These are phyloP conservation scores for Botryotinia globosa DNA, from an alignment of 2,329 filamentous ascomycete species.

Conservation along the genomic window DNA sequence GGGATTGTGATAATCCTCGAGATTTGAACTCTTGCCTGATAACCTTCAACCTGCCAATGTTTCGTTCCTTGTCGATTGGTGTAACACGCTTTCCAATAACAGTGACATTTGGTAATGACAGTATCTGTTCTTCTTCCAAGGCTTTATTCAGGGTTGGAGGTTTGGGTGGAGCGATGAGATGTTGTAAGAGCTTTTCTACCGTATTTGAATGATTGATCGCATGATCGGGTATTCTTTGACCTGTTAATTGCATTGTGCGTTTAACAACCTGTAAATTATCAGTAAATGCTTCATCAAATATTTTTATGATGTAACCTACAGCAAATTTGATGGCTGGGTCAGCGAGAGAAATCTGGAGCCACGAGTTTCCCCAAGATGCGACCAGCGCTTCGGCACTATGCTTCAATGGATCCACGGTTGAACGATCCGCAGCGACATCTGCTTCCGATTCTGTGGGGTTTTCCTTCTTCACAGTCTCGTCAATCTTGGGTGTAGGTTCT, in stretches of 20 bases:
- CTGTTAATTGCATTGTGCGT: slow-evolving; percentile 77
- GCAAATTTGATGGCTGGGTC: slow-evolving; percentile 67
- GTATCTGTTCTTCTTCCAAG: slow-evolving; percentile 49
- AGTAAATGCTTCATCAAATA: slow-evolving; percentile 5
- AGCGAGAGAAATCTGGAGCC: slow-evolving; percentile 56
- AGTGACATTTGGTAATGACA: slow-evolving; percentile 65
- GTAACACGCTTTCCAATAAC: slow-evolving; percentile 64
- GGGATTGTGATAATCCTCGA: slow-evolving; percentile 53
- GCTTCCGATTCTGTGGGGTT: slow-evolving; percentile 34
- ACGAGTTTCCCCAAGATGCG: slow-evolving; percentile 51
- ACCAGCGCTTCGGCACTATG: slow-evolving; percentile 35
- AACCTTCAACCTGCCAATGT: slow-evolving; percentile 74
- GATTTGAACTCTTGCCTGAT: slow-evolving; percentile 68
- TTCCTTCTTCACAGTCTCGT: slow-evolving; percentile 27
- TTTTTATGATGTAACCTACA: slow-evolving; percentile 49
- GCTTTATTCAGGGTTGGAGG: slow-evolving; percentile 61
- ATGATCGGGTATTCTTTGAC: slow-evolving; percentile 69
- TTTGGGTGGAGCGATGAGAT: slow-evolving; percentile 54
- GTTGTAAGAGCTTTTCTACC: slow-evolving; percentile 52
- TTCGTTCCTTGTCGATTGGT: slow-evolving; percentile 67
- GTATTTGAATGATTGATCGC: slow-evolving; percentile 57
- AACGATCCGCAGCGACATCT: slow-evolving; percentile 34
- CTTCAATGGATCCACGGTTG: slow-evolving; percentile 26
- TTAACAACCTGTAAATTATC: slow-evolving; percentile 64
- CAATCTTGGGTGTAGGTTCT: slow-evolving; percentile 17